A percentile compares a stretch with the other conserved stretches of the same genome.
phyloP scores from a whole-genome alignment of 805 yeast species.

The Candida schatavii region DNA sequence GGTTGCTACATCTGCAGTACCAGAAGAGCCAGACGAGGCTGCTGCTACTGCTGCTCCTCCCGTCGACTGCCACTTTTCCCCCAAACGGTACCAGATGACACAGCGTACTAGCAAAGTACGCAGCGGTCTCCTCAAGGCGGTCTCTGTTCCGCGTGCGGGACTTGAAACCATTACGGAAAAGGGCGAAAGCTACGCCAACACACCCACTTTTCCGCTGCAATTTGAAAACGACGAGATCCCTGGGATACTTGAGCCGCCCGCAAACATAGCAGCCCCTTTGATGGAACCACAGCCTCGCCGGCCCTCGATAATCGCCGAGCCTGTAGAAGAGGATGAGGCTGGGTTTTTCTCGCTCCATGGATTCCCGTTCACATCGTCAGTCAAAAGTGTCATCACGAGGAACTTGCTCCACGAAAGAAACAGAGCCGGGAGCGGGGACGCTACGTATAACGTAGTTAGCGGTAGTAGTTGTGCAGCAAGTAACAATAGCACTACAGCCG shows the following conservation, averaged over 20 bases:
- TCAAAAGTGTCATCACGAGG: conserved; percentile 10
- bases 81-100: neutral
- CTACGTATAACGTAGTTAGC: too few relatives aligned
- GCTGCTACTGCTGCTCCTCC: neutral
- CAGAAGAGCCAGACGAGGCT: neutral
- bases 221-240: neutral
- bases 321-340: neutral
- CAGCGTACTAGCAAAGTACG: neutral
- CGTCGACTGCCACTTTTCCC: neutral
- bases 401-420: neutral
- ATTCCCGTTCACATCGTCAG: conserved; percentile 11
- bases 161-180: neutral
- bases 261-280: too few relatives aligned
- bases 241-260: neutral
- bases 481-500: neutral
- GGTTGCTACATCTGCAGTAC: neutral
- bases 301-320: neutral
- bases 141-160: neutral
- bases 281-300: neutral
- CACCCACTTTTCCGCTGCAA: neutral
- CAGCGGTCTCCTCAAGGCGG: neutral
- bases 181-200: neutral
- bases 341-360: conserved; percentile 14
- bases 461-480: neutral
- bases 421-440: neutral